Percentiles rank a stretch among this genome's conserved stretches.
Conservation (phyloP, 345 rosid species). For the Boechera retrofracta region DNA sequence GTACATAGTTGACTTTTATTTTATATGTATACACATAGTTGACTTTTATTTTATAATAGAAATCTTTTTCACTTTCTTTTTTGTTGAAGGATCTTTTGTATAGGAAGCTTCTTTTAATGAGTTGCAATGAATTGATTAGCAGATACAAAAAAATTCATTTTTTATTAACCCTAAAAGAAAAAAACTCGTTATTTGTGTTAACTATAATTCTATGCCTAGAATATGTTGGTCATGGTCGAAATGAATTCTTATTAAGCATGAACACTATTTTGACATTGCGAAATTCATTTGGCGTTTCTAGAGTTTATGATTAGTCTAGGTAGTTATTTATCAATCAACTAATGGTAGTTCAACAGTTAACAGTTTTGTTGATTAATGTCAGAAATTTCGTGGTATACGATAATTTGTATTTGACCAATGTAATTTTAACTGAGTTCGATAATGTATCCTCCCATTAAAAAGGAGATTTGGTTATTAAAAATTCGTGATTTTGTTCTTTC, state of each 20-base stretch:
- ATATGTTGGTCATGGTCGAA: not conserved
- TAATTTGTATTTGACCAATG: not conserved
- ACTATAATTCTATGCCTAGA: not conserved
- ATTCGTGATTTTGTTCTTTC: not conserved
- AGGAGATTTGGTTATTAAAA: not conserved
- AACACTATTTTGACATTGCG: not conserved
- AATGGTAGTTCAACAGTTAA: not conserved
- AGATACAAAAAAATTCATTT: not conserved
- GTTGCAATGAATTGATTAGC: conserved; percentile 1
- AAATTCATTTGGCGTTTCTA: not conserved
- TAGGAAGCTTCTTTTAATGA: conserved; percentile 25
- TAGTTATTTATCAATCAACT: not conserved
- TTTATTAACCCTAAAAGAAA: not conserved
- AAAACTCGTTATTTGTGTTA: not conserved
- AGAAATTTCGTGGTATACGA: no score
- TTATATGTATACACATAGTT: conserved; percentile 21
- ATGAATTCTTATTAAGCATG: not conserved
- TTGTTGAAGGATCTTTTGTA: conserved; percentile 31
- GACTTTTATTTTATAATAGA: conserved; percentile 27
- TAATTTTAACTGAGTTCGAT: not conserved
- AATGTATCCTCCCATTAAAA: not conserved
- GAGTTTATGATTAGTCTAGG: not conserved
- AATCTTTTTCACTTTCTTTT: conserved; percentile 21
- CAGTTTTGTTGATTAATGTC: not conserved
- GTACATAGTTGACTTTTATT: conserved; percentile 21